phyloP scores from a whole-genome alignment of 2,329 filamentous ascomycete species.

The Hirsutella thompsonii region DNA sequence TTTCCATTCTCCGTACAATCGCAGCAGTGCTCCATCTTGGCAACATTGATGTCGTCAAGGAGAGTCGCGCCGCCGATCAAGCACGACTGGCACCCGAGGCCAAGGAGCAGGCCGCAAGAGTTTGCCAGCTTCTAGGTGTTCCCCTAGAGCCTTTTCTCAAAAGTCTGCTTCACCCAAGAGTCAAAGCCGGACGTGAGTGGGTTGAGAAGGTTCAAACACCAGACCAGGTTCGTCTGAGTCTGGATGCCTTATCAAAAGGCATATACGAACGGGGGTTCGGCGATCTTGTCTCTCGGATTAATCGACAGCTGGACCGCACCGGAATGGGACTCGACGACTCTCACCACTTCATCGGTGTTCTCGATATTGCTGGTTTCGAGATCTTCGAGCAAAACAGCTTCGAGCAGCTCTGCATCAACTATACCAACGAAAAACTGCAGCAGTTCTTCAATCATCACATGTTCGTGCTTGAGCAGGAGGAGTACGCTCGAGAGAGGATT shows the following conservation, averaged over 20 bases:
- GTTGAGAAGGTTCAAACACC: slow-evolving; percentile 97
- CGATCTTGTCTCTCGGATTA: slow-evolving; percentile 83
- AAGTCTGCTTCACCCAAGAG: slow-evolving; percentile 79
- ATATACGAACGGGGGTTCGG: slow-evolving; percentile 96
- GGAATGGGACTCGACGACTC: slow-evolving; percentile 77
- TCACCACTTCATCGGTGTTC: slow-evolving; percentile 91
- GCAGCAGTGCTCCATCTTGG: slow-evolving; percentile 88
- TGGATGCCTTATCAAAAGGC: slow-evolving; percentile 89
- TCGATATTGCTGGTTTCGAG: slow-evolving; percentile 98
- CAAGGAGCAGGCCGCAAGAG: slow-evolving; percentile 59
- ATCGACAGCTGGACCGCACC: slow-evolving; percentile 77
- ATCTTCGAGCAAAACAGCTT: slow-evolving; percentile 99
- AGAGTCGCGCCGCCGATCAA: slow-evolving; percentile 83
- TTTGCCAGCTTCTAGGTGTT: slow-evolving; percentile 77
- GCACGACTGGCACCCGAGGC: slow-evolving; percentile 69
- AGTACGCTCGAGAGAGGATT: slow-evolving; percentile 94
- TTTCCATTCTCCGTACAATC: slow-evolving; percentile 71
- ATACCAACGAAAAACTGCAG: slow-evolving; percentile 97
- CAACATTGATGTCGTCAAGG: slow-evolving; percentile 80
- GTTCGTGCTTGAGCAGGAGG: slow-evolving; percentile 97
- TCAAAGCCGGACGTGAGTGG: slow-evolving; percentile 95
- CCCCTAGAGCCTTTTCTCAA: slow-evolving; percentile 74
- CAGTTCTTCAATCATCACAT: slow-evolving; percentile 99
- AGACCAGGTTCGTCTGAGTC: slow-evolving; percentile 79
- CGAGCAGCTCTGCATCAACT: slow-evolving; percentile 98